These are phyloP conservation scores for Nicotiana paniculata DNA, from an alignment of 257 asterid species.

Conservation along the genomic window DNA sequence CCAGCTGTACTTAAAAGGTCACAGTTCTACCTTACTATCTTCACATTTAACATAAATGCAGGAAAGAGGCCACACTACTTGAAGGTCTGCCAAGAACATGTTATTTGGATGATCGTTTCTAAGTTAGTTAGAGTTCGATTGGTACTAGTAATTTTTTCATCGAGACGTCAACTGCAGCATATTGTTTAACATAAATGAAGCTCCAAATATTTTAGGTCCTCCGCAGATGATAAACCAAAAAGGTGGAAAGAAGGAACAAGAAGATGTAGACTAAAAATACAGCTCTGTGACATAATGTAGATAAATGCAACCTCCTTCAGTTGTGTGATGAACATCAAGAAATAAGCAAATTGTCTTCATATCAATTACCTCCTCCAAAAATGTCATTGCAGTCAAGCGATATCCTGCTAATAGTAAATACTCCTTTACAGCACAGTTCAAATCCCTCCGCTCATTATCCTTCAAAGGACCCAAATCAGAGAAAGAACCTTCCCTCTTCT, in stretches of 20 bases:
- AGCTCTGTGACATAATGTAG: neutral
- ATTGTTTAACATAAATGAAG: neutral
- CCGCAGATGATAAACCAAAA: neutral
- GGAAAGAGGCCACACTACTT: neutral
- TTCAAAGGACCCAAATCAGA: constrained; percentile 89
- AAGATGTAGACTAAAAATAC: neutral
- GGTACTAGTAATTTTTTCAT: neutral
- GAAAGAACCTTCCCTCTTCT: constrained; percentile 39
- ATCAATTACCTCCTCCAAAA: constrained; percentile 82
- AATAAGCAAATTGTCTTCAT: constrained; percentile 8
- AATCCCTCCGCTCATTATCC: constrained; percentile 75
- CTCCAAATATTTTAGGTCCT: neutral
- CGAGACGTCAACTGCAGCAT: neutral
- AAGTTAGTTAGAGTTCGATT: neutral
- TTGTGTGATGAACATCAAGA: neutral
- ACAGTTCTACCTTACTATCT: neutral
- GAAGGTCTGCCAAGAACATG: neutral
- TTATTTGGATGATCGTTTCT: neutral
- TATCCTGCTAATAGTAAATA: constrained; percentile 87
- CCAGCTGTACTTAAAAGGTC: neutral
- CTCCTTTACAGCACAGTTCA: constrained; percentile 95
- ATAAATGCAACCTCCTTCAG: neutral
- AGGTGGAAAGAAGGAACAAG: neutral
- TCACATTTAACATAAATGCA: neutral
- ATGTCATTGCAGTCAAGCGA: constrained; percentile 97